Evolutionary conservation across 2,329 filamentous ascomycete species (phyloP), one percentile per base, ranked within the genome.

Genomic region (Fusarium circinatum): DNA sequence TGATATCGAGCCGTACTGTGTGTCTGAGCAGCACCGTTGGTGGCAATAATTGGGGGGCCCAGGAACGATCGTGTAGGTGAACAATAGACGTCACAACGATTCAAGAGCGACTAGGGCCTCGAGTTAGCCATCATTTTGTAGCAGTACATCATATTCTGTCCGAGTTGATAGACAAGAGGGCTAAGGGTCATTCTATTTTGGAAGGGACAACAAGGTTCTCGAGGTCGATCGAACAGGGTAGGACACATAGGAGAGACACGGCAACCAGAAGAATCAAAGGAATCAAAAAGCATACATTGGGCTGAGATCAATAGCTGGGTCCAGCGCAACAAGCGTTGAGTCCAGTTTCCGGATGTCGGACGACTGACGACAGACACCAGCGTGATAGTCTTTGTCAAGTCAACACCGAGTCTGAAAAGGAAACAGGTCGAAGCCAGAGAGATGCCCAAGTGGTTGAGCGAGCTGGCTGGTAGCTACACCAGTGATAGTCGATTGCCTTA

Each of bases 211-310:
- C 51, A 61, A 49, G 41, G 55, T 67, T 45, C 28, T 54, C 44
- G 34, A 30, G 22, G 28, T 30, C n/a, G 17, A 54, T 62, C 26
- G 41, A 39, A 24, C n/a, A 26, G 36, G 32, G 32, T 20, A 56
- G 36, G 30, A 20, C n/a, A 55, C 11, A 30, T 28, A 36, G 30
- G 34, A 28, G 56, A 26, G 28, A 32, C 10, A 36, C 24, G n/a
- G 39, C 13, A 49, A 55, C n/a, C 38, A 58, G 18, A 49, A 49
- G 24, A 48, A 59, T 47, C 6, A 58, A 38, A 59, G 45, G 39
- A 41, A 41, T 41, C 10, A n/a, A 62, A 34, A 48, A 26, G 48
- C 71, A 74, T 74, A 74, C 71, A 66, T 49, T 47, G 24, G 42
- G 56, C 30, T 36, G 48, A 39, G 44, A 45, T 44, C 49, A 55